Conservation (phyloP, 2,329 filamentous ascomycete genomes). For the Penicillium sp. region DNA sequence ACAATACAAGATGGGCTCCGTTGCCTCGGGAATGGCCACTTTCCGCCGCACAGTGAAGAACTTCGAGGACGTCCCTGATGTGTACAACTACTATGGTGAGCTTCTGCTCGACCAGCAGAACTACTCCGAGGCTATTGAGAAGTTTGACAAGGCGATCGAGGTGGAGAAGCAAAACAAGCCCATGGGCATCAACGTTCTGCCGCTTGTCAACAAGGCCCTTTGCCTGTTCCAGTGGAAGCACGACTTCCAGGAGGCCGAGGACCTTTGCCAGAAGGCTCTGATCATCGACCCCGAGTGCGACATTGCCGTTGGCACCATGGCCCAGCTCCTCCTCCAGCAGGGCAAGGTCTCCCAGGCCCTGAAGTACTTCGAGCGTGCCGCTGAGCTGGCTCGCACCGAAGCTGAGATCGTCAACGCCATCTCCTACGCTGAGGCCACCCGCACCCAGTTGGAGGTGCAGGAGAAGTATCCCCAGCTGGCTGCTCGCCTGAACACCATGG, state of each 20-base stretch:
- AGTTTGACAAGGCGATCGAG: conserved; percentile 97
- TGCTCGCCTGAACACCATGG: conserved; percentile 63
- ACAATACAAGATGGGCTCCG: conserved; percentile 99
- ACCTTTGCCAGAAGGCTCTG: conserved; percentile 92
- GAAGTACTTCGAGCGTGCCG: conserved; percentile 94
- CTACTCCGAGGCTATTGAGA: conserved; percentile 90
- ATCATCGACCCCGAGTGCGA: conserved; percentile 99
- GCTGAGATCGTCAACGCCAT: conserved; percentile 94
- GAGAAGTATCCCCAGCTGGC: conserved; percentile 81
- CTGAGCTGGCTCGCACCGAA: conserved; percentile 89
- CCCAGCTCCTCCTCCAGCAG: conserved; percentile 93
- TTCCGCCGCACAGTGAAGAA: conserved; percentile 98
- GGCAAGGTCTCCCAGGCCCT: conserved; percentile 94
- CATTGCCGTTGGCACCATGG: conserved; percentile 98
- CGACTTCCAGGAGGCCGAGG: conserved; percentile 90
- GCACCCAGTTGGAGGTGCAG: conserved; percentile 89
- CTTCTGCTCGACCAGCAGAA: conserved; percentile 94
- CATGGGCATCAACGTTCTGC: conserved; percentile 93
- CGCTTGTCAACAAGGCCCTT: conserved; percentile 96
- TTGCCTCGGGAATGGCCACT: conserved; percentile 96
- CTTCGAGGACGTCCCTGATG: conserved; percentile 92
- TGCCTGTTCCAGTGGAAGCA: conserved; percentile 98
- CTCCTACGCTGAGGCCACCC: conserved; percentile 92
- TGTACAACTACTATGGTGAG: conserved; percentile 99
- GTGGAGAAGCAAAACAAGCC: conserved; percentile 96